phyloP scores from a whole-genome alignment of 2,329 filamentous ascomycete species.

The Colletotrichum incanum region DNA sequence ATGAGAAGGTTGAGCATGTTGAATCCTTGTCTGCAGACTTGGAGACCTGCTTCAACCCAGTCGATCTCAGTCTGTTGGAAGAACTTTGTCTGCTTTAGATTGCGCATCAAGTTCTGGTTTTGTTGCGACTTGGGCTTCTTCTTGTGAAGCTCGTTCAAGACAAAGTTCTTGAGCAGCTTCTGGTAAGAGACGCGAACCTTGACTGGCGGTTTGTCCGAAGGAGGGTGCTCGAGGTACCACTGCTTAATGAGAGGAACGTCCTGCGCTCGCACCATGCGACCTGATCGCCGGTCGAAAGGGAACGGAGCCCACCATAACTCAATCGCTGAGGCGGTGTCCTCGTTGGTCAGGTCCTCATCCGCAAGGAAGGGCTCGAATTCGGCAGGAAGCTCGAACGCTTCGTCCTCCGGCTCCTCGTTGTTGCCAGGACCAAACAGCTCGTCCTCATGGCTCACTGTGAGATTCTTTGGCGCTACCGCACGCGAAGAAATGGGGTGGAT shows the following conservation, averaged over 20 bases:
- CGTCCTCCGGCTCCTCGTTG: slow-evolving; percentile 81
- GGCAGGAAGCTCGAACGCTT: slow-evolving; percentile 86
- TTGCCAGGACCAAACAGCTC: slow-evolving; percentile 89
- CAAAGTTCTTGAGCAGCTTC: slow-evolving; percentile 95
- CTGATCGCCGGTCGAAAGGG: slow-evolving; percentile 94
- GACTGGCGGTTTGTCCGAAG: slow-evolving; percentile 86
- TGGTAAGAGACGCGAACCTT: slow-evolving; percentile 99
- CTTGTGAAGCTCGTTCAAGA: slow-evolving; percentile 96
- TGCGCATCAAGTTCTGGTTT: slow-evolving; percentile 91
- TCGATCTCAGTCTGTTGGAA: slow-evolving; percentile 99
- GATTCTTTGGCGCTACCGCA: slow-evolving; percentile 93
- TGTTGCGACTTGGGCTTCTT: slow-evolving; percentile 96
- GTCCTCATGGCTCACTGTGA: slow-evolving; percentile 93
- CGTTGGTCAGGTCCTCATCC: slow-evolving; percentile 90
- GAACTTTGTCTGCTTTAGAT: slow-evolving; percentile 96
- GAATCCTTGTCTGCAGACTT: slow-evolving; percentile 98
- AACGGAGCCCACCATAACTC: slow-evolving; percentile 98
- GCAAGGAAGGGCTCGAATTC: slow-evolving; percentile 89
- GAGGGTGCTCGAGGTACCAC: slow-evolving; percentile 97
- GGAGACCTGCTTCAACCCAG: slow-evolving; percentile 98
- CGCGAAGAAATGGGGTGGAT: slow-evolving; percentile 98
- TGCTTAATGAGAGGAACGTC: slow-evolving; percentile 98
- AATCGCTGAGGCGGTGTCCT: slow-evolving; percentile 92
- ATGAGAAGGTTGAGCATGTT: slow-evolving; percentile 99
- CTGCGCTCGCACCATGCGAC: slow-evolving; percentile 95